Evolutionary conservation across 1,284 basidiomycete genomes (phyloP), one percentile per base, ranked within the genome.

Genomic region (Marasmius tenuissimus): DNA sequence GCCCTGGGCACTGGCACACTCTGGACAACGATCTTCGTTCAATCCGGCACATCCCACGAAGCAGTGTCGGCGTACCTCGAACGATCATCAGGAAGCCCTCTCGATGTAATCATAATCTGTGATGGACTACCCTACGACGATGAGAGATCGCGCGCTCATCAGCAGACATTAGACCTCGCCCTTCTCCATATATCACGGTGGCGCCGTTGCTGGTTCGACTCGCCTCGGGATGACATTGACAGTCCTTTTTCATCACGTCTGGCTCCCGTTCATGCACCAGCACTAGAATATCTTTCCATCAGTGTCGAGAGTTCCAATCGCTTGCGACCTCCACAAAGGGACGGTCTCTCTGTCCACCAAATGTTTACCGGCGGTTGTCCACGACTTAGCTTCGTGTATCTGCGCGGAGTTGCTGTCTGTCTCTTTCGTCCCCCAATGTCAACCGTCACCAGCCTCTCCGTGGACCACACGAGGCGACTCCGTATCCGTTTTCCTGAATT

Each of bases 371-470:
- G 63, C 16, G 74, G 73, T 7, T 71, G 73, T 5, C 71, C 75
- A 7, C 66, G 65, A 18, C 69, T 82, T 16, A 66, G 67, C 14
- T 77, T 77, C 45, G 64, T 81, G 11, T 76, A 78, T 7, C 73
- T 83, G 35, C 74, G 77, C 5, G 80, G 80, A 16, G 65, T 80
- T 12, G 78, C 80, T 1, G 69, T 80, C 27, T 69, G 76, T 49
- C 70, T 75, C 45, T 75, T 79, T 60, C 71, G 69, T 1, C 78
- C 78, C 6, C 74, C 71, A n/a, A 66, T 81, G n/a, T 45, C 67
- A 0, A 61, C 63, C 2, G 65, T 80, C 5, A 75, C 70, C n/a
- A 77, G 73, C 0, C 73, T 83, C 37, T 76, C 81, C 61, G 70
- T 83, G 20, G 79, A 81, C 57, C 76, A 80, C 54, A 78, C 75